These are phyloP conservation scores for Fusarium sp. DNA, from an alignment of 2,329 filamentous ascomycete species.

Conservation along the genomic window DNA sequence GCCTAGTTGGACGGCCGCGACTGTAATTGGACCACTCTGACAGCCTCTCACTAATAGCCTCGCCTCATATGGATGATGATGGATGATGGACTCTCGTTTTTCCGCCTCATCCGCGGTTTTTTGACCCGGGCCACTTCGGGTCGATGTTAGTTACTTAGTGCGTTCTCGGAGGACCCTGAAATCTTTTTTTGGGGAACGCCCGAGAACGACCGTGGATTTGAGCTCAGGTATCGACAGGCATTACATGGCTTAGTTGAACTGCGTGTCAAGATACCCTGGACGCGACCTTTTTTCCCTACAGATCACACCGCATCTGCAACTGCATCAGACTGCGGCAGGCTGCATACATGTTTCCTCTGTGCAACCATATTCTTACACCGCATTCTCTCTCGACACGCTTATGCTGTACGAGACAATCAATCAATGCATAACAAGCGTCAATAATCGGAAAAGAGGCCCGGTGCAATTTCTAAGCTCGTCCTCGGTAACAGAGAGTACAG, in stretches of 20 bases:
- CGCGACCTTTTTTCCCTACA: constrained; percentile 16
- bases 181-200: constrained; percentile 38
- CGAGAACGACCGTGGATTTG: constrained; percentile 25
- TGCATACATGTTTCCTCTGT: constrained; percentile 27
- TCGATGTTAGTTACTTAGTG: constrained; percentile 32
- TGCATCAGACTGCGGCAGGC: constrained; percentile 19
- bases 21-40: constrained; percentile 6
- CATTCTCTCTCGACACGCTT: constrained; percentile 27
- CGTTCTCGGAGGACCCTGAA: constrained; percentile 44
- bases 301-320: constrained; percentile 36
- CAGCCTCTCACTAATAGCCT: constrained; percentile 36
- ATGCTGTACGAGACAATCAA: constrained; percentile 19
- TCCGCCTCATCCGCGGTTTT: constrained; percentile 43
- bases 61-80: constrained; percentile 28
- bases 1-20: constrained; percentile 10
- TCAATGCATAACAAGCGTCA: constrained; percentile 17
- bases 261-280: constrained; percentile 18
- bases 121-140: constrained; percentile 38
- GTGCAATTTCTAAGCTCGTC: constrained; percentile 7
- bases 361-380: constrained; percentile 39
- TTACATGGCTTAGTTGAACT: constrained; percentile 12
- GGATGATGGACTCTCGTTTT: constrained; percentile 25
- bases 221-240: constrained; percentile 23
- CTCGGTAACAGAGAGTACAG: background rate
- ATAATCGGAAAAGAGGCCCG: constrained; percentile 7